Conservation (phyloP, 306 rosid species). For the Abrus precatorius region DNA sequence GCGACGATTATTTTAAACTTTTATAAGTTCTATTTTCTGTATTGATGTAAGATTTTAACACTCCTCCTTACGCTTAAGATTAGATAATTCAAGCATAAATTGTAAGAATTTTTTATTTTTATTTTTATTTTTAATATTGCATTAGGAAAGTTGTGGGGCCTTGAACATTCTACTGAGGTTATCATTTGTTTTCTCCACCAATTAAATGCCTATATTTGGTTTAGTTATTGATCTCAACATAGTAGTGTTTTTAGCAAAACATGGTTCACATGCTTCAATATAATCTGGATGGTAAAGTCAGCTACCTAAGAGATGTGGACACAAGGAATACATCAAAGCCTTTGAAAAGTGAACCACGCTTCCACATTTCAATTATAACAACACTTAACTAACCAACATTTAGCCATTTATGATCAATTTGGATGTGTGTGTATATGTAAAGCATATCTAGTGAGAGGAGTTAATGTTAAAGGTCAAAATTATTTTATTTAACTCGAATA, state of each 20-base stretch:
- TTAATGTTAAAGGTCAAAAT: neutral
- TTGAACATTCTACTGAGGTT: neutral
- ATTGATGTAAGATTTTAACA: too few species aligned
- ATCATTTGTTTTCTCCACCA: neutral
- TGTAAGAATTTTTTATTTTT: too few species aligned
- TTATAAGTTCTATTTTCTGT: too few species aligned
- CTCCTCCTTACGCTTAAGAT: too few species aligned
- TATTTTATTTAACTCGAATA: neutral
- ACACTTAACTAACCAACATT: neutral
- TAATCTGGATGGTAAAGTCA: neutral
- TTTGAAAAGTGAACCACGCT: neutral
- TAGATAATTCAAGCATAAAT: too few species aligned
- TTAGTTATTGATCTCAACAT: constrained; percentile 7
- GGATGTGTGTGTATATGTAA: neutral
- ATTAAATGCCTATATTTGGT: constrained; percentile 4
- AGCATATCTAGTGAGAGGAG: neutral
- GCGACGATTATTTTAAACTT: too few species aligned
- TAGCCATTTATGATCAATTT: neutral
- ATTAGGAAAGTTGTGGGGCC: too few species aligned
- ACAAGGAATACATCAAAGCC: constrained; percentile 16
- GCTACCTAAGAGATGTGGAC: constrained; percentile 3
- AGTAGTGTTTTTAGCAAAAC: neutral
- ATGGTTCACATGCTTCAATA: neutral
- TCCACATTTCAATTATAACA: neutral
- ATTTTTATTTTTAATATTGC: too few species aligned